A percentile compares a stretch with the other conserved stretches of the same genome.
Conservation (phyloP, 345 rosid species). For the Eucalyptus erythrocorys region DNA sequence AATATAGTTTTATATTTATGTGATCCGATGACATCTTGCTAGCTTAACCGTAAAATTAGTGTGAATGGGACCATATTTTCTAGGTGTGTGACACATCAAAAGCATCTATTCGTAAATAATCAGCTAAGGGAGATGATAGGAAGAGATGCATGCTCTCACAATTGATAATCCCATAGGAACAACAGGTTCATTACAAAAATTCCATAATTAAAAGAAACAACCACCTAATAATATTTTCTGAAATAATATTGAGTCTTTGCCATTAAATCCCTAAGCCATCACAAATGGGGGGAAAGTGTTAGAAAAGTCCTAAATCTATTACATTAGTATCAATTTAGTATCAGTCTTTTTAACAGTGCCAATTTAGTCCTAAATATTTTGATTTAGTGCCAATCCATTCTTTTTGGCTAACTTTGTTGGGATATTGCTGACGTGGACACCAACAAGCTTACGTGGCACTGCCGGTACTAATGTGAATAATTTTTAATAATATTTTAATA, state of each 20-base stretch:
- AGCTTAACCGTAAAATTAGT: neutral
- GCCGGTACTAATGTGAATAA: no score
- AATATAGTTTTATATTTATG: neutral
- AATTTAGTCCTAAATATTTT: no score
- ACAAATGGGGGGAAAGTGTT: neutral
- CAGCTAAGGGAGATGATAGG: neutral
- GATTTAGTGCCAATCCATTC: neutral
- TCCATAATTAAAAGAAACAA: neutral
- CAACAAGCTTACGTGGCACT: fast-evolving
- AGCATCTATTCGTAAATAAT: neutral
- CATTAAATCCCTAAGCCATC: no score
- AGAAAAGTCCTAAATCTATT: neutral
- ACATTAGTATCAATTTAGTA: fast-evolving
- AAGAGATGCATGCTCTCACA: neutral
- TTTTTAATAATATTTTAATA: no score
- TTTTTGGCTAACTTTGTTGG: neutral
- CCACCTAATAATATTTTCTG: neutral
- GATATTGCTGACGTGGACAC: neutral
- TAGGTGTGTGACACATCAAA: neutral
- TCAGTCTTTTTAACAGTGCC: no score
- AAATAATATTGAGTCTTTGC: no score
- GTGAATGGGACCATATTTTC: neutral
- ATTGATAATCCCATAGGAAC: neutral
- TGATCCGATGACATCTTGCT: neutral
- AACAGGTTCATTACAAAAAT: neutral